Percentiles rank a stretch among this genome's conserved stretches.
These are phyloP conservation scores for Pilasporangium apinafurcum DNA, from an alignment of 352 stramenopile genomes.

Conservation along the genomic window DNA sequence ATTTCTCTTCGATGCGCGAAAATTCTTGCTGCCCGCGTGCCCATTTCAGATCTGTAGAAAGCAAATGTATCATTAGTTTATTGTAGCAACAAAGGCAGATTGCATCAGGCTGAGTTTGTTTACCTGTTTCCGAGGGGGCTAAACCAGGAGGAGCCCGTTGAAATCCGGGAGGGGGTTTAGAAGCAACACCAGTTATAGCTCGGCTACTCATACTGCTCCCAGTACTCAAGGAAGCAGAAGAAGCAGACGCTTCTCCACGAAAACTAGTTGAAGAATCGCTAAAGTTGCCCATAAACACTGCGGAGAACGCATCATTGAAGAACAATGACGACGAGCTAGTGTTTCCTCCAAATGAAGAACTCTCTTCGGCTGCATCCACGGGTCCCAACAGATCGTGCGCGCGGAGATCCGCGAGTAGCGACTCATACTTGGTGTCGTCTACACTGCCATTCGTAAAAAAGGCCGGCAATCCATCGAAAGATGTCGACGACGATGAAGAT, in stretches of 20 bases:
- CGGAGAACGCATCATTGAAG: constrained; percentile 82
- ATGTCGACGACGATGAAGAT: constrained; percentile 8
- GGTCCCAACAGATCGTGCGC: constrained; percentile 79
- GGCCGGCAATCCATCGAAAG: constrained; percentile 45
- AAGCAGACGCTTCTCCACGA: constrained; percentile 7
- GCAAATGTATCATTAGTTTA: no score
- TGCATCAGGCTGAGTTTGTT: not conserved
- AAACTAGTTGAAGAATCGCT: constrained; percentile 21
- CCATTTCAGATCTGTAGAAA: constrained; percentile 60
- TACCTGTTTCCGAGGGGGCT: constrained; percentile 35
- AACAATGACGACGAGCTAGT: constrained; percentile 62
- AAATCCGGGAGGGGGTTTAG: constrained; percentile 50
- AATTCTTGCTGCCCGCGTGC: constrained; percentile 70
- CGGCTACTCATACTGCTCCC: constrained; percentile 1
- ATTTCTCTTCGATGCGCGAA: constrained; percentile 50
- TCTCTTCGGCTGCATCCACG: constrained; percentile 23
- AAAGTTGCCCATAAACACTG: constrained; percentile 79
- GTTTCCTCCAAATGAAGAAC: constrained; percentile 5
- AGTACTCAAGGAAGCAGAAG: not conserved
- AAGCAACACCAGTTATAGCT: no score
- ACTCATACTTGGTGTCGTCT: constrained; percentile 86
- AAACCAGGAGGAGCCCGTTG: constrained; percentile 42
- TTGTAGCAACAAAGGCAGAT: constrained; percentile 4
- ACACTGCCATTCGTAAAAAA: constrained; percentile 81
- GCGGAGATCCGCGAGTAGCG: constrained; percentile 72